These are phyloP conservation scores for Simmondsia chinensis DNA, from an alignment of 148 eudicot genomes.

Conservation along the genomic window DNA sequence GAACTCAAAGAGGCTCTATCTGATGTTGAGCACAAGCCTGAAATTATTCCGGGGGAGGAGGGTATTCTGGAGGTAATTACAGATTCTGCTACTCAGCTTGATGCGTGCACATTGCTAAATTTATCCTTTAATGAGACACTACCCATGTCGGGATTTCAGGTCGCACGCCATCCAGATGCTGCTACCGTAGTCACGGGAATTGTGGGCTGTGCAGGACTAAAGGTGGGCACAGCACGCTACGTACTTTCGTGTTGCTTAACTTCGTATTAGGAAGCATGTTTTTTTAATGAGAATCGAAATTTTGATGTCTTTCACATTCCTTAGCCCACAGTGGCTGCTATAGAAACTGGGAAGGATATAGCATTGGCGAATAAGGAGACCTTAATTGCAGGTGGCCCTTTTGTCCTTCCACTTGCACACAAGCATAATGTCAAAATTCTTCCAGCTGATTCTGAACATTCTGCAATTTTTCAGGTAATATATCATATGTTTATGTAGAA, in stretches of 20 bases:
- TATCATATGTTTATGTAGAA: background rate
- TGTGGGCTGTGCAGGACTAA: slow-evolving; percentile 97
- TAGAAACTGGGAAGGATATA: slow-evolving; percentile 94
- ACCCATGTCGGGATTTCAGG: slow-evolving; percentile 32
- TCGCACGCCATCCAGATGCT: slow-evolving; percentile 98
- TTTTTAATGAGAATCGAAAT: background rate
- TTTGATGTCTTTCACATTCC: slow-evolving; percentile 8
- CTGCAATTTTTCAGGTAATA: slow-evolving; percentile 94
- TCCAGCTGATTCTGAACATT: slow-evolving; percentile 99
- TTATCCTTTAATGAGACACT: background rate
- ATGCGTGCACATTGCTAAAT: background rate
- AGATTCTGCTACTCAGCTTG: background rate
- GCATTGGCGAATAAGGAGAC: slow-evolving; percentile 99
- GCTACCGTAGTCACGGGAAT: slow-evolving; percentile 92
- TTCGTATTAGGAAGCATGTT: no score
- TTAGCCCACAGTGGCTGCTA: slow-evolving; percentile 98
- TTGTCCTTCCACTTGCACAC: slow-evolving; percentile 95
- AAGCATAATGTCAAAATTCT: slow-evolving; percentile 99
- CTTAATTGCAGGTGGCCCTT: slow-evolving; percentile 97
- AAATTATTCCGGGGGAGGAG: slow-evolving; percentile 94
- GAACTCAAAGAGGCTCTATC: slow-evolving; percentile 93
- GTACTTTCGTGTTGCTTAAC: no score
- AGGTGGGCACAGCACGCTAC: slow-evolving; percentile 35
- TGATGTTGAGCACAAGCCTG: slow-evolving; percentile 74
- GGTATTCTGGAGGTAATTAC: slow-evolving; percentile 77